Base-by-base conservation (phyloP, 2,329 filamentous ascomycete species). In the Hymenoscyphus infarciens region DNA sequence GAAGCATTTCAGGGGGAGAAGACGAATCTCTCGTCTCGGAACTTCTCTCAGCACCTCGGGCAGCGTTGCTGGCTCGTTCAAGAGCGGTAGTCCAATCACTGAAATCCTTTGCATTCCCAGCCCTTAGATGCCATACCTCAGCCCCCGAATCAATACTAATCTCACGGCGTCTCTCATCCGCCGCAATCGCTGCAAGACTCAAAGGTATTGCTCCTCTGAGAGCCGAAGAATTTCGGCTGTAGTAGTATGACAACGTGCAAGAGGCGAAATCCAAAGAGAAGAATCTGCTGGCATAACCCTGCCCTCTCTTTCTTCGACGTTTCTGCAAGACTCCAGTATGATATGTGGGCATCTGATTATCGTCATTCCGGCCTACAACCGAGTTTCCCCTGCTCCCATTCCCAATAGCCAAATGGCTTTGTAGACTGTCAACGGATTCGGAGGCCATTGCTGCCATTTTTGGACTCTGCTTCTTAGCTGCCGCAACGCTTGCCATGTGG, bases 141-240 rank as follows among this genome's bases (percentile, higher is more conserved):
- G 95, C 93, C 1, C 95, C 95, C 0, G 95, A 98, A 74, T 99
- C 95, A 62, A 99, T 95, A 52, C 90, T 96, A 60, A 99, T 97
- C 75, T 98, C 94, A 67, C 92, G 85, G 42, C 90, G 87, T 71
- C 90, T 87, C 74, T 95, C 91, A 73, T 97, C 93, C 7, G 92
- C 92, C 3, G 93, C 91, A 63, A 99, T 90, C 4, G 92, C 95
- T 16, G 95, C 95, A 59, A 99, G 79, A 29, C 92, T 95, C 8
- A 99, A 82, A 0, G 95, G 95, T 59, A 99, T 95, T 7, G 95
- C 92, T 19, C 95, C 95, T 64, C 95, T 87, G 53, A 99, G 81
- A 1, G 94, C 92, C 5, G 94, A 96, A 5, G 94, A 97, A 73
- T 96, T 94, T 55, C 92, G 89, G 75, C 94, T 95, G 74, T 96